Evolutionary conservation across 495 filamentous ascomycete genomes (phyloP), one percentile per base, ranked within the genome.

Genomic region (Pyrenula massariospora): DNA sequence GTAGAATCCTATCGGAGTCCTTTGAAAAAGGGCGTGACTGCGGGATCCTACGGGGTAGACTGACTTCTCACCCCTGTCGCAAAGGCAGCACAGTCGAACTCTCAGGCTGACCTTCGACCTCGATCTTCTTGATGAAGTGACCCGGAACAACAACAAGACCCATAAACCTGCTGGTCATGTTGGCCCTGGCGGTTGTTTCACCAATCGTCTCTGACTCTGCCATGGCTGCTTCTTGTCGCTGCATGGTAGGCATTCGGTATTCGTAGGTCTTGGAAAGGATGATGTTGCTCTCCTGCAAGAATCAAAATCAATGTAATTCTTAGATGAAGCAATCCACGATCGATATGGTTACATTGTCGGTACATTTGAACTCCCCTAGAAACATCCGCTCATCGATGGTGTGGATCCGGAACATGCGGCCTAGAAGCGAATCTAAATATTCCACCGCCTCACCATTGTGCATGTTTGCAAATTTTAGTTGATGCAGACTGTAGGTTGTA

Each of bases 141-240:
- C 94, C 92, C 1, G 94, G 93, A 10, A 97, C 81, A 8, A 96
- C 91, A 25, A 98, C 85, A 8, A 97, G 74, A 0, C 93, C 93
- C 49, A 98, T 82, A 63, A 88, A 90, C 24, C 93, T 81, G 60
- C 84, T 88, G 12, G 82, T 87, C 83, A 95, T 87, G 62, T 86
- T 79, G 58, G 87, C 63, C 56, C 76, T 83, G 20, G 88, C 57
- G 21, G 64, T 75, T 2, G 57, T 52, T 24, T 57, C 58, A 59
- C 48, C 58, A 11, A 52, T 55, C 59, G 12, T 57, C 63, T 54
- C 66, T 53, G 25, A 58, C 62, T 66, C 66, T 15, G 31, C 31
- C 53, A 62, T 62, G 12, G 75, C 72, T 24, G 76, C 74, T 50
- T 73, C 70, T 62, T 72, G 65, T 3, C 47, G 74, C 59, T 66